A percentile compares a stretch with the other conserved stretches of the same genome.
phyloP scores from a whole-genome alignment of 768 basidiomycete genomes.

The Mycena albidolilacea region DNA sequence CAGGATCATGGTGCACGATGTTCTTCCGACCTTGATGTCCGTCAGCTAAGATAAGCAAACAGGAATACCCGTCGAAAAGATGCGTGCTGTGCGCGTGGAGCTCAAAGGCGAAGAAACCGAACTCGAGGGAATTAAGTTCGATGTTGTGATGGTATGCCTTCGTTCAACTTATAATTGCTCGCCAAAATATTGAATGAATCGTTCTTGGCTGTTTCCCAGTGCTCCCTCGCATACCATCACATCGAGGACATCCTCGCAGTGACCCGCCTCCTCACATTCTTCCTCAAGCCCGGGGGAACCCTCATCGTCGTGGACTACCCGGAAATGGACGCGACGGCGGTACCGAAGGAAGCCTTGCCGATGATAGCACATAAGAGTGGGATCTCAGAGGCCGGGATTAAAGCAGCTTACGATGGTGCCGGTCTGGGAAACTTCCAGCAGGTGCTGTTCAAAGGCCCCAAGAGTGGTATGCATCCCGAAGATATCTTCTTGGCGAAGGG shows the following conservation, averaged over 20 bases:
- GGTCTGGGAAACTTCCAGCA: slow-evolving; percentile 41
- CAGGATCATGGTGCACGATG: slow-evolving; percentile 59
- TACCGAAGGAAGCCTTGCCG: slow-evolving; percentile 44
- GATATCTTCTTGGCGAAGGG: slow-evolving; percentile 34
- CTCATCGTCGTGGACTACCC: slow-evolving; percentile 71
- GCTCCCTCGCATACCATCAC: slow-evolving; percentile 75
- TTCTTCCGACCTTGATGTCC: not conserved
- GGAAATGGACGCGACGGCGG: slow-evolving; percentile 45
- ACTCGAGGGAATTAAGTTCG: slow-evolving; percentile 70
- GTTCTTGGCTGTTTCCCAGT: slow-evolving; percentile 55
- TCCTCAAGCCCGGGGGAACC: slow-evolving; percentile 70
- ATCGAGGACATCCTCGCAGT: slow-evolving; percentile 61
- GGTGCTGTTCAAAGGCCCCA: slow-evolving; percentile 30
- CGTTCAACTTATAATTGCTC: not conserved
- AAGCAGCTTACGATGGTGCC: slow-evolving; percentile 45
- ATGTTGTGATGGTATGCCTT: slow-evolving; percentile 77
- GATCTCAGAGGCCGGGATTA: slow-evolving; percentile 44
- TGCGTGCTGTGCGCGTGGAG: slow-evolving; percentile 71
- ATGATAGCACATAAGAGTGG: slow-evolving; percentile 50
- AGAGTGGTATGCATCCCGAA: slow-evolving; percentile 24
- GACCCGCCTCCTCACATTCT: slow-evolving; percentile 62
- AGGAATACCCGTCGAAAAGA: slow-evolving; percentile 71
- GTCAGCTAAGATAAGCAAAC: not conserved
- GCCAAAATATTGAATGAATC: too few relatives aligned
- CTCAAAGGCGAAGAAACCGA: slow-evolving; percentile 64